Evolutionary conservation across 305 asterid species (phyloP), one percentile per base, ranked within the genome.

Genomic region (Fraxinus floribunda): DNA sequence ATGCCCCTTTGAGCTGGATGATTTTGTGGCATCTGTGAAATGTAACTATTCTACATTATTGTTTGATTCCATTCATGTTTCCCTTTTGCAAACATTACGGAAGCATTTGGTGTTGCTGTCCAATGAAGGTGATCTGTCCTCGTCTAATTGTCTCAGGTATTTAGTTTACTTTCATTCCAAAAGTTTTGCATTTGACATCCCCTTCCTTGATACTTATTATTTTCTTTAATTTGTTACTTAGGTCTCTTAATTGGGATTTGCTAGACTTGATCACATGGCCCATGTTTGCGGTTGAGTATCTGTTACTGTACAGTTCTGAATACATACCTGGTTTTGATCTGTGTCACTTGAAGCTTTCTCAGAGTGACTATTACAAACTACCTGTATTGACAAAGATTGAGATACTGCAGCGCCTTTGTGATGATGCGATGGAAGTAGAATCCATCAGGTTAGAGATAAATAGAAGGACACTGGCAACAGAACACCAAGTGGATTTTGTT

Each of bases 211-310:
- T 79, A 70, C 86, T 86, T 85, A 88, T 68, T 72, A 30, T 77
- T 52, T 80, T 72, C 78, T 76, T 85, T 76, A 52, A 82, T 78
- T 86, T 55, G 49, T 82, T 70, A 70, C 82, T 22, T 74, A 94
- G 99, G 99, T 91, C 92, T 79, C 97, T 94, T 81, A 88, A 95
- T 78, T 94, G 99, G 99, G 97, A 94, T 87, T 88, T 91, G 87
- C 93, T 95, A 78, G 99, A 95, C 87, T 81, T 90, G 90, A 92
- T 94, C 80, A 94, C 99, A 16, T 95, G 99, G 99, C 99, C 99
- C 77, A 84, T 94, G 84, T 95, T 89, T 89, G 83, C 88, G 91
- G 89, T 90, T 83, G 98, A 95, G 88, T 95, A 95, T 87, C 87
- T 93, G 84, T 83, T 95, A 76, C 77, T 93, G 83, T 94, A 92